phyloP scores from a whole-genome alignment of 352 stramenopile genomes.

The Globisporangium okanoganense region DNA sequence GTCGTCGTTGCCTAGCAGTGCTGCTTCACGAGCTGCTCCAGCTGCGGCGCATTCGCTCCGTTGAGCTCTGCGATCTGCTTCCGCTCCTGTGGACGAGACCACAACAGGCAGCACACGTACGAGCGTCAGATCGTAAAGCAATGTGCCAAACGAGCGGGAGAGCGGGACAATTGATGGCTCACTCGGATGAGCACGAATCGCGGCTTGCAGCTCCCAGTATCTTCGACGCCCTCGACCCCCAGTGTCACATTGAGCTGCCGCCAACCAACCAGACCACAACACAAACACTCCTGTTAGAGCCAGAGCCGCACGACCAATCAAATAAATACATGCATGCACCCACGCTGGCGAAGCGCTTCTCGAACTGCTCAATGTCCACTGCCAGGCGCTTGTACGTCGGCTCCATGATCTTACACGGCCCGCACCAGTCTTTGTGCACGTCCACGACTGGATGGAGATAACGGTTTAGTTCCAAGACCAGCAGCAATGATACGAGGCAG shows the following conservation, averaged over 20 bases:
- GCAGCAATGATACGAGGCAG: no score
- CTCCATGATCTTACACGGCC: constrained; percentile 73
- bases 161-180: neutral
- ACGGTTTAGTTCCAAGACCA: no score
- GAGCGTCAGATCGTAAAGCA: neutral
- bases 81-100: constrained; percentile 28
- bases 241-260: constrained; percentile 43
- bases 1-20: constrained; percentile 43
- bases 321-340: neutral
- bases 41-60: constrained; percentile 53
- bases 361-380: constrained; percentile 49
- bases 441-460: constrained; percentile 40
- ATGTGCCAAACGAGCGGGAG: neutral
- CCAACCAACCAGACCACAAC: neutral
- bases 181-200: constrained; percentile 63
- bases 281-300: neutral
- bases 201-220: constrained; percentile 60
- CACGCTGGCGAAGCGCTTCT: constrained; percentile 60
- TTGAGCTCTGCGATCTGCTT: constrained; percentile 58
- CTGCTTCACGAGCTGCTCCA: constrained; percentile 63
- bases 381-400: constrained; percentile 65
- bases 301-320: constrained; percentile 2
- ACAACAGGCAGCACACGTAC: neutral
- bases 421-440: constrained; percentile 69
- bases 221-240: constrained; percentile 47